Evolutionary conservation across 805 yeast species (phyloP).

Genomic region (Wickerhamomyces ciferrii): DNA sequence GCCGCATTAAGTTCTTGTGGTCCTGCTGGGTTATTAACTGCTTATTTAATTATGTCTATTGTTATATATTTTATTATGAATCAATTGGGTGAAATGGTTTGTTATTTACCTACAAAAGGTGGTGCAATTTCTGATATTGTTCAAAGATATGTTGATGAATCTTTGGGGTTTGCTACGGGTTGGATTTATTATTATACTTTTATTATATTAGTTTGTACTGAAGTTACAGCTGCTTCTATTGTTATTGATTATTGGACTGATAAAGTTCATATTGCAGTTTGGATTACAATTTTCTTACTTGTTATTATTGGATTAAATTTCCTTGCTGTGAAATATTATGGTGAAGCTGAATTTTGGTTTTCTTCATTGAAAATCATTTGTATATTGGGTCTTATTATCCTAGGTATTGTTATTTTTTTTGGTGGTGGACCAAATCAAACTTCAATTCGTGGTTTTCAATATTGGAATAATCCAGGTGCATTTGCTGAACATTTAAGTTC

Average conservation of each 20-base stretch:
- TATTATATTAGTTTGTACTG: constrained; percentile 28
- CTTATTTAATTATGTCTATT: constrained; percentile 57
- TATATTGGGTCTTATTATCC: constrained; percentile 54
- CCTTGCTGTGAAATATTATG: constrained; percentile 54
- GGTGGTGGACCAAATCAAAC: constrained; percentile 56
- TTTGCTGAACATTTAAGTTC: constrained; percentile 40
- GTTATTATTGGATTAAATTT: constrained; percentile 42
- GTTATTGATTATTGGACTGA: constrained; percentile 48
- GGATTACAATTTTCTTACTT: constrained; percentile 52
- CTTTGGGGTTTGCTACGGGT: constrained; percentile 23
- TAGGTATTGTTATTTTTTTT: constrained; percentile 52
- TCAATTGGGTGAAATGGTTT: constrained; percentile 63
- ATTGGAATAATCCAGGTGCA: constrained; percentile 58
- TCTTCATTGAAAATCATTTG: constrained; percentile 52
- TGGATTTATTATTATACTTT: constrained; percentile 23
- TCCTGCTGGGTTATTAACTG: constrained; percentile 61
- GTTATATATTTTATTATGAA: constrained; percentile 64
- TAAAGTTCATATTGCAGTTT: constrained; percentile 53
- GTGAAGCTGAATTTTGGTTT: constrained; percentile 64
- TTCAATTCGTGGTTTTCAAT: constrained; percentile 61
- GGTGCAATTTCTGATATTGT: constrained; percentile 58
- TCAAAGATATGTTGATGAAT: constrained; percentile 41
- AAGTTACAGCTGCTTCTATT: constrained; percentile 57
- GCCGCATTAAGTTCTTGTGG: constrained; percentile 59
- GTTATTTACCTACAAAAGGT: constrained; percentile 56